Evolutionary conservation across 2,329 filamentous ascomycete genomes (phyloP), one percentile per base, ranked within the genome.

Genomic region (Alternaria solani): DNA sequence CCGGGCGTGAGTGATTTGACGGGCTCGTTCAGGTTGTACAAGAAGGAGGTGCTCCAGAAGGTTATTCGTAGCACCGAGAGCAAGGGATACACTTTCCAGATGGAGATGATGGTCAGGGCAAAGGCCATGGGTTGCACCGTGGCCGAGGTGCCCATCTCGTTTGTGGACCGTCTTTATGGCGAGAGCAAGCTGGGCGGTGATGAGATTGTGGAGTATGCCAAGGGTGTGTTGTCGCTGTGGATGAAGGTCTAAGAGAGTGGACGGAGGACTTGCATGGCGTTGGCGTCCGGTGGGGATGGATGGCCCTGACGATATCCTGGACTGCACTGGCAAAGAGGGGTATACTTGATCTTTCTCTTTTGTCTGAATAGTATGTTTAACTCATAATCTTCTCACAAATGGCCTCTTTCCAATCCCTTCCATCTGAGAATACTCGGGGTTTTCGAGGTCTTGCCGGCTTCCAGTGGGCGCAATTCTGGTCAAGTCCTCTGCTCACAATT

Each of bases 61-160:
- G 93, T 96, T 59, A 97, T 99, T 72, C 84, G 86, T 75, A 92
- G 87, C 80, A 97, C 93, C 8, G 91, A 97, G 85, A 95, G 92
- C 78, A 97, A 98, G 83, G 95, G 95, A 3, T 99, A 98, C 80
- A 94, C 91, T 41, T 99, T 99, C 85, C 95, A 99, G 88, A 99
- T 99, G 95, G 94, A 97, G 86, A 91, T 99, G 89, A 98, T 97
- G 90, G 94, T 98, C 8, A 87, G 94, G 63, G 95, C 95, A 34
- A 97, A 97, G 87, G 92, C 91, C 16, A 94, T 97, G 92, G 94
- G 95, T 1, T 96, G 88, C 83, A 91, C 89, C 38, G 94, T 99
- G 32, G 92, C 92, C 16, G 95, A 99, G 85, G 94, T 97, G 62
- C 95, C 95, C 12, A 99, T 99, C 69, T 92, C 88, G 25, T 99